Evolutionary conservation across 306 rosid genomes (phyloP).

Genomic region (Trifolium repens): DNA sequence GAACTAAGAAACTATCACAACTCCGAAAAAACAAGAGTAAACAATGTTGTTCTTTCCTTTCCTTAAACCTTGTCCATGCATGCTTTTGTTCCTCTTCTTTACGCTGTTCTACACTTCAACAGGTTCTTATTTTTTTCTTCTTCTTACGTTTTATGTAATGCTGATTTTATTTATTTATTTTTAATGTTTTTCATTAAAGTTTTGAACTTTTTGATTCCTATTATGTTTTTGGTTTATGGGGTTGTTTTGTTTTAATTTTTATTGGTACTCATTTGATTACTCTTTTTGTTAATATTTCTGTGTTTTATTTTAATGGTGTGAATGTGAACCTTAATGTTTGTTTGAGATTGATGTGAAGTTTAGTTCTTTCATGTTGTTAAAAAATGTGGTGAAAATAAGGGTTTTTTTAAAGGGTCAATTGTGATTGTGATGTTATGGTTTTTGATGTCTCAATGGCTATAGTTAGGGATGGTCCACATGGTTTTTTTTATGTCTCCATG

Average conservation of each 20-base stretch:
- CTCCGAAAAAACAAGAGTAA: slow-evolving; percentile 2
- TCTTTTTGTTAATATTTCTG: not conserved
- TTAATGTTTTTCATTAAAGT: not conserved
- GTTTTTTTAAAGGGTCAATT: not conserved
- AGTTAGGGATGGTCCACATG: slow-evolving; percentile 3
- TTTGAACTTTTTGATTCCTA: slow-evolving; percentile 29
- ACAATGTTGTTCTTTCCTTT: slow-evolving; percentile 38
- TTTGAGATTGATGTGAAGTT: slow-evolving; percentile 28
- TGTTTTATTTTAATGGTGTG: slow-evolving; percentile 18
- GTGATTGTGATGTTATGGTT: not conserved
- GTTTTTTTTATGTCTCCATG: not conserved
- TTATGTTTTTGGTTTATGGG: slow-evolving; percentile 28
- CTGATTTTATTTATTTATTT: slow-evolving; percentile 11
- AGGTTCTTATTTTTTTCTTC: slow-evolving; percentile 47
- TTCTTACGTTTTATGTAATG: not conserved
- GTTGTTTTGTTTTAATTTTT: slow-evolving; percentile 15
- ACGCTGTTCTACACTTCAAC: slow-evolving; percentile 53
- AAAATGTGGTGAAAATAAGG: slow-evolving; percentile 2
- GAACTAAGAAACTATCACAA: not conserved
- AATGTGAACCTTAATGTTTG: slow-evolving; percentile 30
- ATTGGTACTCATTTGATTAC: not conserved
- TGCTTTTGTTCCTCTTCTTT: slow-evolving; percentile 39
- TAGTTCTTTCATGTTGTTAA: slow-evolving; percentile 27
- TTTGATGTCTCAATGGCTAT: not conserved
- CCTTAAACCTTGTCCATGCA: slow-evolving; percentile 43